phyloP scores from a whole-genome alignment of 2,329 filamentous ascomycete genomes.

The Alternaria consortialis region DNA sequence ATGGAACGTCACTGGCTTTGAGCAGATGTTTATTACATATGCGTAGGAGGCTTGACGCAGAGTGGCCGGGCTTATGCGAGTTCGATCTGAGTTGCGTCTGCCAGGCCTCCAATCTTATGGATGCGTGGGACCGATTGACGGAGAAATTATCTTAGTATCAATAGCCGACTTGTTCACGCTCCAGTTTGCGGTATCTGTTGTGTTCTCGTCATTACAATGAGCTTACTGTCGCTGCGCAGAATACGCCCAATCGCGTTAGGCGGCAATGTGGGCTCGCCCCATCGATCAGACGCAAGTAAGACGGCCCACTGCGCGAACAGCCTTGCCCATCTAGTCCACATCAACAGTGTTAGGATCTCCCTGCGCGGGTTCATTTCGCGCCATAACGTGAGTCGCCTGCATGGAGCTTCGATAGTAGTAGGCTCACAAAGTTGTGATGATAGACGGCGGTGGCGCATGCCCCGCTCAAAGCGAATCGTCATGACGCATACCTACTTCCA shows the following conservation, averaged over 20 bases:
- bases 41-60: slow-evolving; percentile 28
- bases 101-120: slow-evolving; percentile 1
- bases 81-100: background rate
- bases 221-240: background rate
- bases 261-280: background rate
- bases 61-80: background rate
- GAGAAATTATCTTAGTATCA: background rate
- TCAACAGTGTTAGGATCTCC: background rate
- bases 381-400: background rate
- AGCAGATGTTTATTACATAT: slow-evolving; percentile 41
- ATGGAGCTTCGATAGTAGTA: background rate
- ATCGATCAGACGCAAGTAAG: background rate
- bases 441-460: background rate
- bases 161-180: background rate
- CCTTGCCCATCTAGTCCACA: background rate
- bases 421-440: background rate
- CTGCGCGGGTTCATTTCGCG: background rate
- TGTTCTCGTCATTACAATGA: background rate
- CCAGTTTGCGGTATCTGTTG: background rate
- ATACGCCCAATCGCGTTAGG: background rate
- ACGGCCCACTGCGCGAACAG: slow-evolving; percentile 1
- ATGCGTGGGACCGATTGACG: background rate
- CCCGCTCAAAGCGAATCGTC: slow-evolving; percentile 11
- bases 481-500: slow-evolving; percentile 10
- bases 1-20: slow-evolving; percentile 41